Conservation (phyloP, 768 basidiomycete genomes). For the Suillus sp. region DNA sequence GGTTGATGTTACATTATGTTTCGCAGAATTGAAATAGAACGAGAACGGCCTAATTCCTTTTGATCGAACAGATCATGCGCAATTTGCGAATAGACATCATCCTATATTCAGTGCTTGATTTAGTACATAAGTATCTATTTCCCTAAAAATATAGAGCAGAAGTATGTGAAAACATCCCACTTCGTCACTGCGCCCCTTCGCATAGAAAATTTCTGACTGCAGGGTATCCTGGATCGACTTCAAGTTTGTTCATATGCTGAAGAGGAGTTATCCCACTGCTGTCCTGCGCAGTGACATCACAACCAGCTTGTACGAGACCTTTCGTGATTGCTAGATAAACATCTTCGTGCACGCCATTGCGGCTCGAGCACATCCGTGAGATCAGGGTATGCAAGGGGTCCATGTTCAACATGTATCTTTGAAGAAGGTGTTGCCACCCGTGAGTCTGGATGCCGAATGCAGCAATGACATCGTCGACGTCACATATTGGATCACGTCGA, state of each 20-base stretch:
- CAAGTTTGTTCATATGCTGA: slow-evolving; percentile 1
- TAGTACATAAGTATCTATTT: not conserved
- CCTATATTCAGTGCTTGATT: too few relatives aligned
- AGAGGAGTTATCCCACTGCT: slow-evolving; percentile 6
- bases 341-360: not conserved
- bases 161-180: not conserved
- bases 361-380: not conserved
- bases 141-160: not conserved
- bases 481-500: not conserved
- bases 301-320: slow-evolving; percentile 11
- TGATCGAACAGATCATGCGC: not conserved
- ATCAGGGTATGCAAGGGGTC: slow-evolving; percentile 2
- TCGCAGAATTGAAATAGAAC: not conserved
- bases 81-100: not conserved
- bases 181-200: not conserved
- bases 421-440: not conserved
- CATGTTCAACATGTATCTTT: not conserved
- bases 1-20: too few relatives aligned
- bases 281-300: slow-evolving; percentile 9
- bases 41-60: not conserved
- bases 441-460: not conserved
- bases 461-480: not conserved
- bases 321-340: slow-evolving; percentile 10
- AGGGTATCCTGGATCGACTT: not conserved
- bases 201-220: not conserved